phyloP scores from a whole-genome alignment of 2,329 filamentous ascomycete genomes.

The Nemania diffusa region DNA sequence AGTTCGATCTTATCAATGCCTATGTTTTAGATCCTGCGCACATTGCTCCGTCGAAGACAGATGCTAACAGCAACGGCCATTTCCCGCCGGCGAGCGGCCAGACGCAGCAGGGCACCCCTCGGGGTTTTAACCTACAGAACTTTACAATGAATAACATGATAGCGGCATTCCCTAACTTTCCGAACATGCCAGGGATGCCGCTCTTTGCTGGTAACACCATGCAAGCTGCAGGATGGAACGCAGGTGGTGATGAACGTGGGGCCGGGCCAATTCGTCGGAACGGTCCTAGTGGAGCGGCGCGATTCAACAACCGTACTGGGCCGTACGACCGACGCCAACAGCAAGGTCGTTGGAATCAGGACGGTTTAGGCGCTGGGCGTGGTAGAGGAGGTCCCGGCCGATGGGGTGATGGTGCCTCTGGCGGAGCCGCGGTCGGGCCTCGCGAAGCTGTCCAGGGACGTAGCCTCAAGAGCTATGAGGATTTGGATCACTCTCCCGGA shows the following conservation, averaged over 20 bases:
- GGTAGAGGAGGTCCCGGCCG: conserved; percentile 64
- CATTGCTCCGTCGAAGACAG: conserved; percentile 90
- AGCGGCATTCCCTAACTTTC: conserved; percentile 68
- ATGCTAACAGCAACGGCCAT: conserved; percentile 95
- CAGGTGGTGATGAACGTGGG: conserved; percentile 64
- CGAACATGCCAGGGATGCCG: conserved; percentile 63
- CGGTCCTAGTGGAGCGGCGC: conserved; percentile 63
- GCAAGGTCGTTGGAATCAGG: conserved; percentile 60
- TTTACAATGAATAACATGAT: conserved; percentile 71
- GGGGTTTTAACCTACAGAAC: conserved; percentile 87
- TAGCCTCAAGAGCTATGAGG: conserved; percentile 96
- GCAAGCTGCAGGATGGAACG: conserved; percentile 60
- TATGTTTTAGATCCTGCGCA: conserved; percentile 95
- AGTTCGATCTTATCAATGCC: conserved; percentile 91
- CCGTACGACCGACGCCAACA: conserved; percentile 78
- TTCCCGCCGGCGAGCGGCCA: conserved; percentile 85
- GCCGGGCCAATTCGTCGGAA: conserved; percentile 76
- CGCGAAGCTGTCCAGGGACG: conserved; percentile 92
- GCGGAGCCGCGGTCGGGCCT: conserved; percentile 81
- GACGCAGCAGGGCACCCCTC: conserved; percentile 82
- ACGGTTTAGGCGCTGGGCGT: conserved; percentile 64
- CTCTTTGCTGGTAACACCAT: conserved; percentile 57
- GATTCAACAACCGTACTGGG: conserved; percentile 71
- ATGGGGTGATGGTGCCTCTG: conserved; percentile 80
- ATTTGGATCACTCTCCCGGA: conserved; percentile 85